A percentile compares a stretch with the other conserved stretches of the same genome.
These are phyloP conservation scores for Bipolaris gigantea DNA, from an alignment of 2,329 filamentous ascomycete species.

Conservation along the genomic window DNA sequence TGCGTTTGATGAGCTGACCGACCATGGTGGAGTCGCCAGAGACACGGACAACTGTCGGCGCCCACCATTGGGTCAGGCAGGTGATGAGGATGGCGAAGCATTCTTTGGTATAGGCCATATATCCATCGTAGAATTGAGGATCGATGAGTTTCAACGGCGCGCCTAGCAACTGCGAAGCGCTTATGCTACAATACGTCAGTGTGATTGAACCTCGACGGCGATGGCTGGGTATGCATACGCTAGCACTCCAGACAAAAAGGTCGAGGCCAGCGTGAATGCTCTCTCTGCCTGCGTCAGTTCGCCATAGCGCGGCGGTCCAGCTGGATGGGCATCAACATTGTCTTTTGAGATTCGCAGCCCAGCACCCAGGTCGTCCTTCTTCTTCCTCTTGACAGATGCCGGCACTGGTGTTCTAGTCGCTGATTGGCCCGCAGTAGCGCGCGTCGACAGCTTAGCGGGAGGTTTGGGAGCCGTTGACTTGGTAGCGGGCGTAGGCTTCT, in stretches of 20 bases:
- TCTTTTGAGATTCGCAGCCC: slow-evolving; percentile 50
- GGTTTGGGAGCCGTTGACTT: slow-evolving; percentile 1
- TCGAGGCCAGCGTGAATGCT: slow-evolving; percentile 54
- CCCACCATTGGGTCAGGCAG: slow-evolving; percentile 83
- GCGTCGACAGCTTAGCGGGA: not conserved
- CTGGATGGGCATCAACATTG: slow-evolving; percentile 47
- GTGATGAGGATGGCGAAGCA: slow-evolving; percentile 78
- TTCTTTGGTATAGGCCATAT: slow-evolving; percentile 85
- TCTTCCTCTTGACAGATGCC: slow-evolving; percentile 35
- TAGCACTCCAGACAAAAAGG: slow-evolving; percentile 54
- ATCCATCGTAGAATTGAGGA: slow-evolving; percentile 77
- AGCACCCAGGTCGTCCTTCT: slow-evolving; percentile 46
- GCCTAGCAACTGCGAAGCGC: slow-evolving; percentile 74
- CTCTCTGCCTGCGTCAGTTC: slow-evolving; percentile 53
- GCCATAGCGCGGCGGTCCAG: slow-evolving; percentile 51
- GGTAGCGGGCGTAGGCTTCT: slow-evolving; percentile 18
- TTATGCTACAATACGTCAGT: slow-evolving; percentile 47
- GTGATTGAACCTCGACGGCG: not conserved
- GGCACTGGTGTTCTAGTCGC: slow-evolving; percentile 18
- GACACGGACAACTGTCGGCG: slow-evolving; percentile 78
- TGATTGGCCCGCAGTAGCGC: slow-evolving; percentile 6
- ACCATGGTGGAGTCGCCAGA: slow-evolving; percentile 81
- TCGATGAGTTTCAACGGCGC: slow-evolving; percentile 75
- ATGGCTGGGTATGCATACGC: slow-evolving; percentile 39
- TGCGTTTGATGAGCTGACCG: slow-evolving; percentile 69